Percentiles rank a stretch among this genome's conserved stretches.
phyloP scores from a whole-genome alignment of 2,329 filamentous ascomycete species.

The Cucurbitaria berberidis region DNA sequence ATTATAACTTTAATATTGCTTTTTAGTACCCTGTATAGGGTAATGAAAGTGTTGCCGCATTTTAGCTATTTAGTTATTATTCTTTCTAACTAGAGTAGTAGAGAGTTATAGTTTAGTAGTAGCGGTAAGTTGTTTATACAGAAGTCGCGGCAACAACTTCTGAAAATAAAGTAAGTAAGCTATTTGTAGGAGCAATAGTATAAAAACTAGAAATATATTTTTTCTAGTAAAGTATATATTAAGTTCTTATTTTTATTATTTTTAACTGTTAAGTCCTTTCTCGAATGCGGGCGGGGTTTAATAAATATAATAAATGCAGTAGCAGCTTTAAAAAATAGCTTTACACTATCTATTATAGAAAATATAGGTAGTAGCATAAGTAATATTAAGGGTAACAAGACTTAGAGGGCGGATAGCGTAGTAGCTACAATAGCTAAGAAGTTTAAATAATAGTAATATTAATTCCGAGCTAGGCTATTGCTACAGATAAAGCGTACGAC shows the following conservation, averaged over 20 bases:
- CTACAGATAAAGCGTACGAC: background rate
- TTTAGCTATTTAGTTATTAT: background rate
- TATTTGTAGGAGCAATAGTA: background rate
- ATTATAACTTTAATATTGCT: background rate
- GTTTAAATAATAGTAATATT: background rate
- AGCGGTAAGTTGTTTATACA: background rate
- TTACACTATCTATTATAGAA: background rate
- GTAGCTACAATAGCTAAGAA: background rate
- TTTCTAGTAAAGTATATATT: background rate
- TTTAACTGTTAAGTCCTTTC: background rate
- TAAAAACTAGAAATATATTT: background rate
- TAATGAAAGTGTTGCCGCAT: background rate
- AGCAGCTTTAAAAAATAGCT: background rate
- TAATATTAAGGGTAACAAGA: background rate
- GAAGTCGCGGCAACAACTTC: background rate
- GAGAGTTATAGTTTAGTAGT: background rate
- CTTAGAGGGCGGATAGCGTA: background rate
- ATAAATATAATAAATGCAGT: background rate
- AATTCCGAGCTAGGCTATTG: background rate
- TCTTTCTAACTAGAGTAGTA: background rate
- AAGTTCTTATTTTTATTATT: background rate
- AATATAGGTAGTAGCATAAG: background rate
- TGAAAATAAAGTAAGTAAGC: background rate
- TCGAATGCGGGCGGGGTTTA: background rate
- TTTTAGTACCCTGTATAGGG: background rate